phyloP scores from a whole-genome alignment of 768 basidiomycete species.

The Termitomyces heimii region DNA sequence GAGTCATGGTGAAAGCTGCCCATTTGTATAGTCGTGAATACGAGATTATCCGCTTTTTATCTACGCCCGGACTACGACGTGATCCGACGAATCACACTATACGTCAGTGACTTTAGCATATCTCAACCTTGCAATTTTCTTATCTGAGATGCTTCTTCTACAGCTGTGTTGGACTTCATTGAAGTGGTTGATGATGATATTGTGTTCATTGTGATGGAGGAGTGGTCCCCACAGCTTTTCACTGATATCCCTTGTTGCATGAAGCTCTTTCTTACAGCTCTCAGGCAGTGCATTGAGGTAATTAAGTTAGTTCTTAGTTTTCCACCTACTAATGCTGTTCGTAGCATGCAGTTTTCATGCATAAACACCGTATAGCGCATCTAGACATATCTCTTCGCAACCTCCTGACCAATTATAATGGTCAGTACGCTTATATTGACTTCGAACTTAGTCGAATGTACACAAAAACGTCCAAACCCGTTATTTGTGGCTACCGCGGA shows the following conservation, averaged over 20 bases:
- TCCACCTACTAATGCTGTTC: not conserved
- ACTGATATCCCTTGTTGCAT: slow-evolving; percentile 45
- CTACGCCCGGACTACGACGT: slow-evolving; percentile 41
- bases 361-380: slow-evolving; percentile 58
- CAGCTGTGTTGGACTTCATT: slow-evolving; percentile 65
- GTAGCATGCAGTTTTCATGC: slow-evolving; percentile 70
- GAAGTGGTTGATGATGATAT: slow-evolving; percentile 44
- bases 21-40: slow-evolving; percentile 58
- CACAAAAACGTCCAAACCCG: slow-evolving; percentile 28
- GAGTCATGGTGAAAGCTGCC: slow-evolving; percentile 65
- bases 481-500: slow-evolving; percentile 39
- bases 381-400: slow-evolving; percentile 70
- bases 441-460: slow-evolving; percentile 62
- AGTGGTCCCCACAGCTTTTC: slow-evolving; percentile 66
- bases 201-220: slow-evolving; percentile 74
- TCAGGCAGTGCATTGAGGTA: slow-evolving; percentile 71
- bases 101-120: slow-evolving; percentile 41
- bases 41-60: slow-evolving; percentile 50
- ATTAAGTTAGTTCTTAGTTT: not conserved
- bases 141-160: not conserved
- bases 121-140: slow-evolving; percentile 3
- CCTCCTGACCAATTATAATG: slow-evolving; percentile 58
- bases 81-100: slow-evolving; percentile 74
- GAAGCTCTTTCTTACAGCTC: slow-evolving; percentile 43
- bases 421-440: slow-evolving; percentile 69